Conservation (phyloP, 805 yeast species). For the Nakazawaea wyomingensis region DNA sequence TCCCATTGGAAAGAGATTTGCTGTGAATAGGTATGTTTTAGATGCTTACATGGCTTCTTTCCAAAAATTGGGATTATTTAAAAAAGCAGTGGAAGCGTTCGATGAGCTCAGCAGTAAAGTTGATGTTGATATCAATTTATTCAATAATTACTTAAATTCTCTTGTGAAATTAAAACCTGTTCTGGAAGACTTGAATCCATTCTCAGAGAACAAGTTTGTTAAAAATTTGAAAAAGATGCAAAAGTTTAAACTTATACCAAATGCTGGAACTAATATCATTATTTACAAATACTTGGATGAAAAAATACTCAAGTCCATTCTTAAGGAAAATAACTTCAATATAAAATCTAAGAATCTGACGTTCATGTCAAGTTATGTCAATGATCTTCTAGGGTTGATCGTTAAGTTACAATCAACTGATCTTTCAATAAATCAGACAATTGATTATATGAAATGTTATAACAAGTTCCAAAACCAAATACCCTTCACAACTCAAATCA, state of each 20-base stretch:
- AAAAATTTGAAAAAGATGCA: slow-evolving; percentile 1
- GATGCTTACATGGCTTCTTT: slow-evolving; percentile 2
- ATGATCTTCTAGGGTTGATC: neutral
- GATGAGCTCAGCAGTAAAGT: neutral
- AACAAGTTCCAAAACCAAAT: neutral
- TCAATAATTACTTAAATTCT: slow-evolving; percentile 6
- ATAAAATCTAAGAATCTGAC: neutral
- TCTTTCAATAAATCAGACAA: neutral
- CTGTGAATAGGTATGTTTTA: slow-evolving; percentile 2
- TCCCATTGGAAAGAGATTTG: slow-evolving; percentile 5
- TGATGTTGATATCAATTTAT: slow-evolving; percentile 1
- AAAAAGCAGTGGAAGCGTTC: slow-evolving; percentile 2
- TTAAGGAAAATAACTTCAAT: neutral
- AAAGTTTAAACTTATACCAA: slow-evolving; percentile 1
- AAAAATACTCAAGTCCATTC: neutral
- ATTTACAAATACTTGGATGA: slow-evolving; percentile 5
- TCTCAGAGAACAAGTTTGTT: neutral
- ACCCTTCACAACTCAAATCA: neutral
- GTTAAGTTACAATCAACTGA: neutral
- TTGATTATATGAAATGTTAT: neutral
- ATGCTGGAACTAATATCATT: slow-evolving; percentile 6
- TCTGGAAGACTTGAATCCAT: neutral
- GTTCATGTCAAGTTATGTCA: neutral
- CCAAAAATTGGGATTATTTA: slow-evolving; percentile 5
- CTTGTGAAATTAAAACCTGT: neutral